These are phyloP conservation scores for Hibiscus syriacus DNA, from an alignment of 345 rosid genomes.

Conservation along the genomic window DNA sequence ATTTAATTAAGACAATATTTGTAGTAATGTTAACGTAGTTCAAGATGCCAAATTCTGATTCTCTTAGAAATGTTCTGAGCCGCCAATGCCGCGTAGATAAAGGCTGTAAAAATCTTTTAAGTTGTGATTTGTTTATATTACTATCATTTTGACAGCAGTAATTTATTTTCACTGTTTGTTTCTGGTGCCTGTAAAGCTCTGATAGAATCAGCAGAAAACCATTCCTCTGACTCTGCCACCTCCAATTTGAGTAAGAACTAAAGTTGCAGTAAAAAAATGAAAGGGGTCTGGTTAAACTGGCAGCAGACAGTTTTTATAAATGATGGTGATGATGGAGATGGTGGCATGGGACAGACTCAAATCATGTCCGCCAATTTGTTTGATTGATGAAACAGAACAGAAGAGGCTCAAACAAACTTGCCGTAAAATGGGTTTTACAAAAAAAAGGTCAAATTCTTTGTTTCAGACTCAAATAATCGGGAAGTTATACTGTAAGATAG, in stretches of 20 bases:
- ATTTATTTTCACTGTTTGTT: slow-evolving; percentile 29
- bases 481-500: too few species aligned
- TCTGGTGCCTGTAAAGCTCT: slow-evolving; percentile 30
- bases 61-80: too few species aligned
- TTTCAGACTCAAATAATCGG: slow-evolving; percentile 37
- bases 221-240: slow-evolving; percentile 32
- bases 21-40: too few species aligned
- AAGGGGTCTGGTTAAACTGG: slow-evolving; percentile 12
- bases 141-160: slow-evolving; percentile 22
- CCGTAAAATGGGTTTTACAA: slow-evolving; percentile 25
- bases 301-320: neutral
- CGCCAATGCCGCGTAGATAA: too few species aligned
- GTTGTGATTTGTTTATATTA: slow-evolving; percentile 6
- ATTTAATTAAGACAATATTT: too few species aligned
- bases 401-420: slow-evolving; percentile 10
- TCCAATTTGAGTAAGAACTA: slow-evolving; percentile 21
- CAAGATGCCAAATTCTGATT: too few species aligned
- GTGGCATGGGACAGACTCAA: slow-evolving; percentile 45
- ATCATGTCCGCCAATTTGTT: neutral
- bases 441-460: slow-evolving; percentile 53
- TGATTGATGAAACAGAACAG: neutral
- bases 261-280: slow-evolving; percentile 1
- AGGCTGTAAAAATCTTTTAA: too few species aligned
- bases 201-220: slow-evolving; percentile 36
- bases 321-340: neutral